Evolutionary conservation across 2,329 filamentous ascomycete genomes (phyloP).

Genomic region (Calonectria pseudoturangicola): DNA sequence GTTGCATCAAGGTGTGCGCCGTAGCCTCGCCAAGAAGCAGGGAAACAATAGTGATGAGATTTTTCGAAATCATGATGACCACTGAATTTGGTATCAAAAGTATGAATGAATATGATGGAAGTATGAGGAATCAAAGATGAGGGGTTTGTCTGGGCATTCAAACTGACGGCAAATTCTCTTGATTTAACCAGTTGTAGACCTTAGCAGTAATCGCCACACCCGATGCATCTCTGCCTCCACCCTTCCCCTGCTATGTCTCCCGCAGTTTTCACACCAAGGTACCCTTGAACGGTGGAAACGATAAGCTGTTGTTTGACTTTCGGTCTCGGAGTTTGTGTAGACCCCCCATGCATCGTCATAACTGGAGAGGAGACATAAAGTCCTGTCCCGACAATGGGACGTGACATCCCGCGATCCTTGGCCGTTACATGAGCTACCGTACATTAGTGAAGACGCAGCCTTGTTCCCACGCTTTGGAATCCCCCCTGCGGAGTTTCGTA

Average conservation of each 20-base stretch:
- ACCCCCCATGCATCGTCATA: neutral
- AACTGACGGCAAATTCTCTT: neutral
- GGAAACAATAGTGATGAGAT: neutral
- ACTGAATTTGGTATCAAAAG: neutral
- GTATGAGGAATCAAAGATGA: slow-evolving; percentile 15
- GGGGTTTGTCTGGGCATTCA: slow-evolving; percentile 2
- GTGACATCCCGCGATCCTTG: slow-evolving; percentile 10
- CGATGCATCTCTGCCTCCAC: neutral
- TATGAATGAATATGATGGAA: neutral
- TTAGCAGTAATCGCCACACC: too few species aligned
- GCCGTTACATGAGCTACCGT: neutral
- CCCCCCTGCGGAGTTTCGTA: neutral
- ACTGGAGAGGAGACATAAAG: neutral
- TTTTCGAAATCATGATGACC: neutral
- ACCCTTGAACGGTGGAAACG: neutral
- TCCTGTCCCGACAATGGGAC: neutral
- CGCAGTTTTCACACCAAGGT: neutral
- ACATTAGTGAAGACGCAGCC: slow-evolving; percentile 22
- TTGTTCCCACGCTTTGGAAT: neutral
- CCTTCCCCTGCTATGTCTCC: neutral
- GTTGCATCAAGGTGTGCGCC: slow-evolving; percentile 22
- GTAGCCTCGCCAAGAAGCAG: neutral
- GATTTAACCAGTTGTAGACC: slow-evolving; percentile 5
- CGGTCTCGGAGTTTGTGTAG: neutral
- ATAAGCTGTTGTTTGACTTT: slow-evolving; percentile 3